Conservation (phyloP, 2,329 filamentous ascomycete genomes). For the Hymenotorrendiella dingleyae region DNA sequence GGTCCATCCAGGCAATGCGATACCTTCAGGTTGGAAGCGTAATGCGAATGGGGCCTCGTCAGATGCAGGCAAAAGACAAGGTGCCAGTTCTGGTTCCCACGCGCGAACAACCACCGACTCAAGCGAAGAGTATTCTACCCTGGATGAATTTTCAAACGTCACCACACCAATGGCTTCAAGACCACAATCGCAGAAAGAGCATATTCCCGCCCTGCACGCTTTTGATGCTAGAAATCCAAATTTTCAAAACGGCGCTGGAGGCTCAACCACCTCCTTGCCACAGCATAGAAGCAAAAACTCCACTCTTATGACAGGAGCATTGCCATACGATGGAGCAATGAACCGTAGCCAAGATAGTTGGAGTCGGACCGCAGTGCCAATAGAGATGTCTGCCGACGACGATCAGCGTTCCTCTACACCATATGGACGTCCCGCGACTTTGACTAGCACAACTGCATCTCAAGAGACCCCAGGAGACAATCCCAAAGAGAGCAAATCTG, state of each 20-base stretch:
- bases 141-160: constrained; percentile 23
- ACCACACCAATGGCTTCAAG: constrained; percentile 25
- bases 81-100: constrained; percentile 2
- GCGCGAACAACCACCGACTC: constrained; percentile 20
- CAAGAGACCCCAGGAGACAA: background rate
- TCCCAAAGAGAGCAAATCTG: constrained; percentile 3
- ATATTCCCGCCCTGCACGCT: background rate
- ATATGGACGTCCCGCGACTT: constrained; percentile 6
- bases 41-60: background rate
- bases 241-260: background rate
- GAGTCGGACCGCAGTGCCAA: constrained; percentile 13
- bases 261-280: constrained; percentile 4
- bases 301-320: constrained; percentile 6
- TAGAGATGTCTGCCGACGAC: constrained; percentile 10
- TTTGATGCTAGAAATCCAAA: background rate
- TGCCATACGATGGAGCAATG: constrained; percentile 8
- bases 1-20: background rate
- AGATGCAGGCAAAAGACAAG: background rate
- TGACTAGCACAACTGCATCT: background rate
- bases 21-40: background rate
- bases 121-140: constrained; percentile 25
- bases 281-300: constrained; percentile 1
- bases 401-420: constrained; percentile 13
- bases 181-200: constrained; percentile 22
- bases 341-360: constrained; percentile 13